Percentiles rank a stretch among this genome's conserved stretches.
Conservation (phyloP, 768 basidiomycete species). For the Mycena epipterygia region DNA sequence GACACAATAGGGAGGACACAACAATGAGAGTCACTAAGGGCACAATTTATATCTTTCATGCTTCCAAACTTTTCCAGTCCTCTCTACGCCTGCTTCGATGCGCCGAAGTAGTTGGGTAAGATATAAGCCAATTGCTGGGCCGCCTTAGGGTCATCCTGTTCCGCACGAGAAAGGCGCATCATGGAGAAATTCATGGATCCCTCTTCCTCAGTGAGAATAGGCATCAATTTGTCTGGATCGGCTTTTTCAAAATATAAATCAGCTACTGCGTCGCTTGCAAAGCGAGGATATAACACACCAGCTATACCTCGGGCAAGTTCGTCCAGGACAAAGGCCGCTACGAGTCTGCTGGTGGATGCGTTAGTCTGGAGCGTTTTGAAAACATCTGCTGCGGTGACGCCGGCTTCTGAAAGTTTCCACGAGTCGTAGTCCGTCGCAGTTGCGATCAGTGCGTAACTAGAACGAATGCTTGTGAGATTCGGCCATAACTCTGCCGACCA, state of each 20-base stretch:
- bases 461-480: background rate
- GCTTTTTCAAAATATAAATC: background rate
- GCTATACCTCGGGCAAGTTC: conserved; percentile 51
- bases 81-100: conserved; percentile 3
- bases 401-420: conserved; percentile 84
- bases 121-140: conserved; percentile 73
- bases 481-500: background rate
- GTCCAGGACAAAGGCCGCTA: conserved; percentile 78
- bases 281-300: background rate
- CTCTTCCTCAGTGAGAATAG: conserved; percentile 73
- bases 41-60: background rate
- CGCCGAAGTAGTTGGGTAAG: conserved; percentile 80
- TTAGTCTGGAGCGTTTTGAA: conserved; percentile 90
- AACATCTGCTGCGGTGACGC: conserved; percentile 93
- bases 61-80: background rate
- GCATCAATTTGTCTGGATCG: conserved; percentile 2
- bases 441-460: conserved; percentile 91
- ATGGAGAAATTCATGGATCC: conserved; percentile 90
- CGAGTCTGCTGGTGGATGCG: conserved; percentile 84
- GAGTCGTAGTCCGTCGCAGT: conserved; percentile 96
- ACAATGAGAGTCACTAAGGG: background rate
- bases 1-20: too few relatives aligned
- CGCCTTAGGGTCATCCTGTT: conserved; percentile 60
- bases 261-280: background rate
- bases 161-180: conserved; percentile 67